These are phyloP conservation scores for Arabis alpina DNA, from an alignment of 345 rosid genomes.

Conservation along the genomic window DNA sequence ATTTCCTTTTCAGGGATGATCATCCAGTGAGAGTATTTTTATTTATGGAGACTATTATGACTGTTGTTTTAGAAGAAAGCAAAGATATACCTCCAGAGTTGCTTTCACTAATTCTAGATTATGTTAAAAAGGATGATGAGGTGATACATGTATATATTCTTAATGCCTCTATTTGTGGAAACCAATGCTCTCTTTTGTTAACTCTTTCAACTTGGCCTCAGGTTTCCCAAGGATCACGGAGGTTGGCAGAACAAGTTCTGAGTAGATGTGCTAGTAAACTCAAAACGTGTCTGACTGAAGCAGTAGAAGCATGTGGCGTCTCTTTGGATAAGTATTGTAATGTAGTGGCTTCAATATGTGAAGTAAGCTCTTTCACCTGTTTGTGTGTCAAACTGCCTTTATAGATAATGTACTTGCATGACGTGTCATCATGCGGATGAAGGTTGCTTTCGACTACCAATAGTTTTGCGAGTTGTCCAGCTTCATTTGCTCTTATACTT, in stretches of 20 bases:
- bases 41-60: conserved; percentile 80
- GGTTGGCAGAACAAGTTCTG: conserved; percentile 49
- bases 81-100: conserved; percentile 67
- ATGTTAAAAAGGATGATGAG: conserved; percentile 59
- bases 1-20: conserved; percentile 53
- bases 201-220: conserved; percentile 51
- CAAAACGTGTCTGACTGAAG: conserved; percentile 55
- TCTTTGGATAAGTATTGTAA: conserved; percentile 55
- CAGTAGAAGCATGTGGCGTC: conserved; percentile 50
- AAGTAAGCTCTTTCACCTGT: background rate
- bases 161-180: too few species aligned
- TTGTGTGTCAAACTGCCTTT: background rate
- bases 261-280: conserved; percentile 36
- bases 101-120: conserved; percentile 57
- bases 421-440: too few species aligned
- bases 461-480: too few species aligned
- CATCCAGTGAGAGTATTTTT: conserved; percentile 60
- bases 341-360: conserved; percentile 56
- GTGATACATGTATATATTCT: conserved; percentile 29
- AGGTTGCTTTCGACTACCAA: too few species aligned
- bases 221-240: conserved; percentile 58
- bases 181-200: too few species aligned
- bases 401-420: too few species aligned
- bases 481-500: too few species aligned
- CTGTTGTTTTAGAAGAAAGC: conserved; percentile 81